A percentile compares a stretch with the other conserved stretches of the same genome.
Conservation (phyloP, 495 filamentous ascomycete genomes). For the Mytilinidion resinicola region DNA sequence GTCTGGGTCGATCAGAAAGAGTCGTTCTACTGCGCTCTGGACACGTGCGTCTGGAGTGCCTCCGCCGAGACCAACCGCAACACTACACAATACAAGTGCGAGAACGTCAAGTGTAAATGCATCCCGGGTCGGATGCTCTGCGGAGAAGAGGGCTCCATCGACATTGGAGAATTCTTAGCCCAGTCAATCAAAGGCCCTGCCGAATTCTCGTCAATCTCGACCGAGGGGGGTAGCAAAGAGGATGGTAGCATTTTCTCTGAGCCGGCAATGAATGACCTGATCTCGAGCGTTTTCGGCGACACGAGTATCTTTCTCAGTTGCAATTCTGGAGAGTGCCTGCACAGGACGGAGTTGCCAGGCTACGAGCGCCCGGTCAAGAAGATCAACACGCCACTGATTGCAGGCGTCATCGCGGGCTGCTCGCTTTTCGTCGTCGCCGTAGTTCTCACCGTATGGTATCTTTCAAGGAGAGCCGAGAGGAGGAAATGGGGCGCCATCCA, state of each 20-base stretch:
- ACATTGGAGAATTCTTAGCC: constrained; percentile 81
- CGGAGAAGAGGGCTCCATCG: constrained; percentile 81
- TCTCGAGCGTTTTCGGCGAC: constrained; percentile 83
- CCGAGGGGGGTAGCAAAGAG: constrained; percentile 49
- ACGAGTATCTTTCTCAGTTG: constrained; percentile 78
- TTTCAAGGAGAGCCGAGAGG: constrained; percentile 61
- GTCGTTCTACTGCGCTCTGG: constrained; percentile 91
- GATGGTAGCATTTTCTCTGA: constrained; percentile 80
- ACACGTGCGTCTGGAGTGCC: constrained; percentile 67
- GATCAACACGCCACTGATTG: constrained; percentile 96
- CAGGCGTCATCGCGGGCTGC: constrained; percentile 83
- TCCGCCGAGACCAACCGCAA: constrained; percentile 66
- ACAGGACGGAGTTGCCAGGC: constrained; percentile 85
- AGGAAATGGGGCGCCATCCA: constrained; percentile 67
- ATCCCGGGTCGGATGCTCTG: constrained; percentile 89
- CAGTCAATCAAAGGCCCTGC: constrained; percentile 80
- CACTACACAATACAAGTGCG: constrained; percentile 73
- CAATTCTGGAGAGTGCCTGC: constrained; percentile 82
- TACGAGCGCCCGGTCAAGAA: constrained; percentile 82
- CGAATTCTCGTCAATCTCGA: constrained; percentile 64
- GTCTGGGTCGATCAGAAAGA: constrained; percentile 92
- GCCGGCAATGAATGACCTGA: constrained; percentile 82
- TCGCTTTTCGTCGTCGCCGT: constrained; percentile 81
- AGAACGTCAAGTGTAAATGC: constrained; percentile 78
- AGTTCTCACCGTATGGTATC: constrained; percentile 79